Percentiles rank a stretch among this genome's conserved stretches.
Evolutionary conservation across 2,329 filamentous ascomycete species (phyloP).

Genomic region (Xylariales sp.): DNA sequence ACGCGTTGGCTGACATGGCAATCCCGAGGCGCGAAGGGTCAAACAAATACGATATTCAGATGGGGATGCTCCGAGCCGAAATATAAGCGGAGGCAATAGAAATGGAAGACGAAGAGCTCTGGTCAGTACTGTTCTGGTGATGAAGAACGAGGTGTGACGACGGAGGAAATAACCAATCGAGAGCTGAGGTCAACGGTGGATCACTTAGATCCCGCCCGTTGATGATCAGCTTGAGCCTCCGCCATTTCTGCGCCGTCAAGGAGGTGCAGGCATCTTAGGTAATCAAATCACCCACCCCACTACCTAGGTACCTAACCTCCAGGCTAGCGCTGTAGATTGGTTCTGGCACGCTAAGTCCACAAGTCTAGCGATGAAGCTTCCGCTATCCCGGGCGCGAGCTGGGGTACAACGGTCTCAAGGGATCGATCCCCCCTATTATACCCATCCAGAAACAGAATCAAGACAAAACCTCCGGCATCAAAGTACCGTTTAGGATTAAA

Average conservation of each 20-base stretch:
- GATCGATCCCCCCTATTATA: too few relatives aligned
- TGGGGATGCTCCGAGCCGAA: not conserved
- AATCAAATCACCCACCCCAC: slow-evolving; percentile 10
- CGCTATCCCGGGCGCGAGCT: not conserved
- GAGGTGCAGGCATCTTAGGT: slow-evolving; percentile 11
- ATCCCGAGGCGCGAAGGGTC: not conserved
- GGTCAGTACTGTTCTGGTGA: not conserved
- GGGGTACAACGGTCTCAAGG: too few relatives aligned
- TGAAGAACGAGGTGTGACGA: not conserved
- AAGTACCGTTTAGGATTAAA: too few relatives aligned
- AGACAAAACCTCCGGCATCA: not conserved
- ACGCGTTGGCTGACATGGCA: slow-evolving; percentile 43
- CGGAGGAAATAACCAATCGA: not conserved
- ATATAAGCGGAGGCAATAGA: not conserved
- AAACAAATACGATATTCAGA: not conserved
- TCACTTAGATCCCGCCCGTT: slow-evolving; percentile 13
- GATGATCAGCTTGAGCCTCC: not conserved
- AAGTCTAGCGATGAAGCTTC: not conserved
- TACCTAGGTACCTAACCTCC: not conserved
- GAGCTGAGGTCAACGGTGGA: slow-evolving; percentile 21
- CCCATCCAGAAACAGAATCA: not conserved
- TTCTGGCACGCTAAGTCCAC: too few relatives aligned
- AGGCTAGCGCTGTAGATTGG: not conserved
- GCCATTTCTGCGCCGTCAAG: not conserved
- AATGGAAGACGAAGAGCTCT: not conserved